Conservation (phyloP, 2,329 filamentous ascomycete species). For the Fusarium proliferatum region DNA sequence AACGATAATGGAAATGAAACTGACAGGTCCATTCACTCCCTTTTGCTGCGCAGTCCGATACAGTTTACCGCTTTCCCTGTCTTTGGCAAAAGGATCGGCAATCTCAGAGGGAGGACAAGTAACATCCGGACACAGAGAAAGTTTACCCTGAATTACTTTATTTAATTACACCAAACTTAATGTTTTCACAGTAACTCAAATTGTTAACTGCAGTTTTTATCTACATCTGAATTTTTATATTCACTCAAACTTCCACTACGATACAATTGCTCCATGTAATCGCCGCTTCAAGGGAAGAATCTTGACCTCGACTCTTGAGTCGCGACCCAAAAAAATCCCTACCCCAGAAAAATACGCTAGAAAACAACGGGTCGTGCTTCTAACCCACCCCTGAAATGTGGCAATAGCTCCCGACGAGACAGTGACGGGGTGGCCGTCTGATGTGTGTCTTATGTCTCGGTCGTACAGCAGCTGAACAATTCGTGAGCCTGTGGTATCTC, state of each 20-base stretch:
- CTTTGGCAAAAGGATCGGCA: constrained; percentile 31
- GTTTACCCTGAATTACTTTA: neutral
- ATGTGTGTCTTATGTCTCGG: constrained; percentile 18
- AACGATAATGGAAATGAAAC: constrained; percentile 19
- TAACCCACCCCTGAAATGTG: constrained; percentile 33
- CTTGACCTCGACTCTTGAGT: neutral
- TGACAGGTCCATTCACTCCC: neutral
- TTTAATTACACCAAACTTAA: neutral
- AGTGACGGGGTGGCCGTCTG: constrained; percentile 31
- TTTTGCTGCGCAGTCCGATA: neutral
- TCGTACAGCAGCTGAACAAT: constrained; percentile 23
- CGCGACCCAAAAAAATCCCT: constrained; percentile 20
- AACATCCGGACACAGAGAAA: neutral
- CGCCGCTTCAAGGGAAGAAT: constrained; percentile 13
- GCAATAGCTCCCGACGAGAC: constrained; percentile 24
- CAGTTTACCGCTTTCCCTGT: constrained; percentile 24
- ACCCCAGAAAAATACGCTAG: constrained; percentile 39
- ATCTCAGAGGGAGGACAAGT: constrained; percentile 12
- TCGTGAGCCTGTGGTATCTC: constrained; percentile 4
- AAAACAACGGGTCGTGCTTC: constrained; percentile 38
- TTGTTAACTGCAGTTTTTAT: rapidly evolving
- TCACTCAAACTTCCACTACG: neutral
- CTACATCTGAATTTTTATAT: neutral
- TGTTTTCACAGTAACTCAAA: rapidly evolving
- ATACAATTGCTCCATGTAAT: neutral